Evolutionary conservation across 1,139 yeast genomes (phyloP).

Genomic region (Kodamaea suecica): DNA sequence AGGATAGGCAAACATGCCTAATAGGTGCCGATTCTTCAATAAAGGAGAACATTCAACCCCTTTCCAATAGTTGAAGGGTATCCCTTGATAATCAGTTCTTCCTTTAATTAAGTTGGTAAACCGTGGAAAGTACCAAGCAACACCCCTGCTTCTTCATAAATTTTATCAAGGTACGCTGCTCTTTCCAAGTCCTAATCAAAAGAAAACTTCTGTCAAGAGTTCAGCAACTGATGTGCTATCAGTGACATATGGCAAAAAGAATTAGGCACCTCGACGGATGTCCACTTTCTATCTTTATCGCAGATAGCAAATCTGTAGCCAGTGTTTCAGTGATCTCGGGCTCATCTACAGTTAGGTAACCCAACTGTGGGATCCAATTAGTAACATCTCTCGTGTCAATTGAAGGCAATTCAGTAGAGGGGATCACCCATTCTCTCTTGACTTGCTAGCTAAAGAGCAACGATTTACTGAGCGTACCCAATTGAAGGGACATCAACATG

Average conservation of each 20-base stretch:
- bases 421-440: constrained; percentile 38
- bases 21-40: no score
- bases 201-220: constrained; percentile 34
- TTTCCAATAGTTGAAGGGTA: constrained; percentile 51
- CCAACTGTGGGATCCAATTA: constrained; percentile 27
- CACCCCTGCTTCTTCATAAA: constrained; percentile 22
- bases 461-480: constrained; percentile 22
- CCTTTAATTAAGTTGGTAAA: constrained; percentile 42
- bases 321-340: constrained; percentile 33
- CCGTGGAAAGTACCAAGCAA: constrained; percentile 36
- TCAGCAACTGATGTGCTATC: constrained; percentile 43
- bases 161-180: constrained; percentile 28
- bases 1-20: no score
- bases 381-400: constrained; percentile 33
- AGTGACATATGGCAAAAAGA: constrained; percentile 40
- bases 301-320: constrained; percentile 32
- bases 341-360: constrained; percentile 26
- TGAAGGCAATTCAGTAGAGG: constrained; percentile 31
- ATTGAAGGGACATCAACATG: no score
- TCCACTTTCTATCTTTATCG: constrained; percentile 27
- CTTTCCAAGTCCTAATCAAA: constrained; percentile 29
- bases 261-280: constrained; percentile 32
- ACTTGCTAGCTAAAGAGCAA: constrained; percentile 32
- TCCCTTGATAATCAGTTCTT: constrained; percentile 46
- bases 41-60: no score